phyloP scores from a whole-genome alignment of 2,329 filamentous ascomycete species.

The Sporothrix variecibatus region DNA sequence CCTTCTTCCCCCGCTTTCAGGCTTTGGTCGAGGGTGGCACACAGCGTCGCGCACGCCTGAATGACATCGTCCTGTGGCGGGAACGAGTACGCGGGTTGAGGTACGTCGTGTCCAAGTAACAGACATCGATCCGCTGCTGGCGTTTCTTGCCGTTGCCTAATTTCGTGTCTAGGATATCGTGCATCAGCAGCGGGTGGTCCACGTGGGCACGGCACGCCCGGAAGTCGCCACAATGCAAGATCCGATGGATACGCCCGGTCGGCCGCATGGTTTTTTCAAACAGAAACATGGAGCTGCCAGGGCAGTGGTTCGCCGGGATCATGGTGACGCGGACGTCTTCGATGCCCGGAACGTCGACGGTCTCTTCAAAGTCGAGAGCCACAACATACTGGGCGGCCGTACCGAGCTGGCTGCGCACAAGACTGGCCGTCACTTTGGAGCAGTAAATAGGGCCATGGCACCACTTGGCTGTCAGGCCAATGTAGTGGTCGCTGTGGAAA shows the following conservation, averaged over 20 bases:
- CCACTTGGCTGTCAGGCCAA: slow-evolving; percentile 87
- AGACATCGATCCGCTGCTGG: slow-evolving; percentile 89
- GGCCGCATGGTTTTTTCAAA: slow-evolving; percentile 71
- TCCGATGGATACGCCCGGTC: slow-evolving; percentile 67
- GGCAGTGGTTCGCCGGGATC: slow-evolving; percentile 96
- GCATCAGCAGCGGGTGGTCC: slow-evolving; percentile 76
- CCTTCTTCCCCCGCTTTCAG: slow-evolving; percentile 45
- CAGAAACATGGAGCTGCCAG: slow-evolving; percentile 88
- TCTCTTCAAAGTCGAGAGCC: slow-evolving; percentile 80
- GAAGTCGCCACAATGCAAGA: slow-evolving; percentile 96
- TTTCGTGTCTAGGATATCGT: slow-evolving; percentile 66
- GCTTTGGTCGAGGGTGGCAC: slow-evolving; percentile 52
- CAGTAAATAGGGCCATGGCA: slow-evolving; percentile 94
- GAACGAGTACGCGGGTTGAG: slow-evolving; percentile 95
- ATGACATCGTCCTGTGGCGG: slow-evolving; percentile 88
- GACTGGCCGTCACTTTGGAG: slow-evolving; percentile 85
- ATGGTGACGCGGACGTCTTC: slow-evolving; percentile 86
- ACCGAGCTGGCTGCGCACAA: slow-evolving; percentile 81
- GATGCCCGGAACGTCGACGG: slow-evolving; percentile 76
- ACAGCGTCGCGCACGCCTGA: slow-evolving; percentile 82
- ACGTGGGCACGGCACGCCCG: slow-evolving; percentile 85
- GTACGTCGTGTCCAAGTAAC: slow-evolving; percentile 97
- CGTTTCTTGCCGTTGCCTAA: slow-evolving; percentile 65
- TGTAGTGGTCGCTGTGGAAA: slow-evolving; percentile 97
- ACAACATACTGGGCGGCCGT: slow-evolving; percentile 86